Percentiles rank a stretch among this genome's conserved stretches.
phyloP scores from a whole-genome alignment of 2,329 filamentous ascomycete species.

The Claviceps sp. region DNA sequence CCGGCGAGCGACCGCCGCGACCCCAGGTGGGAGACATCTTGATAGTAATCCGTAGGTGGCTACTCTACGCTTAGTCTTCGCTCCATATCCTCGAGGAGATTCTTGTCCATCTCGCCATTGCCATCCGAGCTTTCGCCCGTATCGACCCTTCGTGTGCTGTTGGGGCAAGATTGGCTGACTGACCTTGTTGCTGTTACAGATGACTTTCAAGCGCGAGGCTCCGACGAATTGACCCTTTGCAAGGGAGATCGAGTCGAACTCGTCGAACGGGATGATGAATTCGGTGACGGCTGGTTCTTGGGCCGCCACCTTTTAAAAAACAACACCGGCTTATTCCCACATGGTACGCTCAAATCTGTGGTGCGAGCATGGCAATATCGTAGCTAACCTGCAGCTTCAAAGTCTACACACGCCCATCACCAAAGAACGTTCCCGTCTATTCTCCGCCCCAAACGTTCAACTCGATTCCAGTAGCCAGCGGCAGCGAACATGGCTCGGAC shows the following conservation, averaged over 20 bases:
- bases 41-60: slow-evolving; percentile 55
- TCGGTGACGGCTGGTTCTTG: slow-evolving; percentile 77
- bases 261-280: slow-evolving; percentile 76
- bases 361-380: slow-evolving; percentile 5
- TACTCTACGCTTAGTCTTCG: slow-evolving; percentile 12
- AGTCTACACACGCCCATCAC: slow-evolving; percentile 50
- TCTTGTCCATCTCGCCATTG: background rate
- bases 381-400: slow-evolving; percentile 13
- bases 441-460: slow-evolving; percentile 17
- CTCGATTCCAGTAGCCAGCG: slow-evolving; percentile 18
- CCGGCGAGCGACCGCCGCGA: slow-evolving; percentile 24
- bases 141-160: background rate
- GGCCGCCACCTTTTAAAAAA: slow-evolving; percentile 60
- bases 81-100: background rate
- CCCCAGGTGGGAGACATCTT: slow-evolving; percentile 54
- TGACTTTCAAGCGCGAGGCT: slow-evolving; percentile 82
- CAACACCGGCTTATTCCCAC: slow-evolving; percentile 67
- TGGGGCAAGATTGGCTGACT: background rate
- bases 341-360: slow-evolving; percentile 39
- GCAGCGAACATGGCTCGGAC: slow-evolving; percentile 11
- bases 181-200: slow-evolving; percentile 37
- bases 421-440: slow-evolving; percentile 27
- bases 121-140: background rate
- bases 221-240: slow-evolving; percentile 78
- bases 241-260: slow-evolving; percentile 78